Percentiles rank a stretch among this genome's conserved stretches.
phyloP scores from a whole-genome alignment of 352 stramenopile genomes.

The Phytophthora brassicae region DNA sequence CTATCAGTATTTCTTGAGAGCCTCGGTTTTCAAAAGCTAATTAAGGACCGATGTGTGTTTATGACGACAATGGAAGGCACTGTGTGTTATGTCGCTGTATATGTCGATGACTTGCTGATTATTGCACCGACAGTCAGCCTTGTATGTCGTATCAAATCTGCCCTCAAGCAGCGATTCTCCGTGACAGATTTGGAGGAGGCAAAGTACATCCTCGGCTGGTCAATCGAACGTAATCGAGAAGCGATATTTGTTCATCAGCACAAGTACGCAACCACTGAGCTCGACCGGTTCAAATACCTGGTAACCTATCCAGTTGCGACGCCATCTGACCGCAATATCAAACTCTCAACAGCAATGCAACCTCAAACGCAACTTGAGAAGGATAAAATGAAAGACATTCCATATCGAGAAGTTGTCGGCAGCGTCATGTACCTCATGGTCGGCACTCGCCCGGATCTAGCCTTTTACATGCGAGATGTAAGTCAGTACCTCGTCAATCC shows the following conservation, averaged over 20 bases:
- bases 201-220: conserved; percentile 12
- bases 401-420: conserved; percentile 1
- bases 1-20: conserved; percentile 5
- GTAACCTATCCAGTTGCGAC: conserved; percentile 1
- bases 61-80: conserved; percentile 3
- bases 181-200: conserved; percentile 10
- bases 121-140: neutral
- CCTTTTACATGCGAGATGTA: conserved; percentile 14
- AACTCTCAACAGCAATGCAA: neutral
- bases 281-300: conserved; percentile 11
- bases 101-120: conserved; percentile 16
- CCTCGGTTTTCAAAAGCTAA: conserved; percentile 6
- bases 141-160: conserved; percentile 9
- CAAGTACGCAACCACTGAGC: conserved; percentile 10
- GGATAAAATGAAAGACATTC: neutral
- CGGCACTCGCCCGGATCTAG: conserved; percentile 10
- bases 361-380: neutral
- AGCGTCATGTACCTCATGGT: conserved; percentile 19
- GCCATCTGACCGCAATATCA: conserved; percentile 6
- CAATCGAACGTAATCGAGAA: conserved; percentile 7
- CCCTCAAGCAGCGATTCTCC: conserved; percentile 7
- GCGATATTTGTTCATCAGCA: conserved; percentile 9
- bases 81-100: conserved; percentile 20
- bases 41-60: conserved; percentile 16
- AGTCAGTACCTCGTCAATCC: conserved; percentile 21